Evolutionary conservation across 345 rosid genomes (phyloP), one percentile per base, ranked within the genome.

Genomic region (Bruguiera sexangula): DNA sequence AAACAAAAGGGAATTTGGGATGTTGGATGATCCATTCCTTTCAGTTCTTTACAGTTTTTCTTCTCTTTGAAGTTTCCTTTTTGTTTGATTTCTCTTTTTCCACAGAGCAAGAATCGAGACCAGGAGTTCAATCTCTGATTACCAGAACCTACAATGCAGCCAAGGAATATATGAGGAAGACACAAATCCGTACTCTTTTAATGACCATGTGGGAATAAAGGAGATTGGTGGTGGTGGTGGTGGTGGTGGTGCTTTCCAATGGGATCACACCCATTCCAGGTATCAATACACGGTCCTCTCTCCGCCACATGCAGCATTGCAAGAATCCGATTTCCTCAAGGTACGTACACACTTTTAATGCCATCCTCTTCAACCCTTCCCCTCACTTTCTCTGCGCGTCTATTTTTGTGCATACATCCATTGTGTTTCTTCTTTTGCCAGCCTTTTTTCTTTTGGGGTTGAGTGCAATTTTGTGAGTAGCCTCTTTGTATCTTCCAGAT

Each of bases 131-230:
- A 73, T 79, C 69, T 81, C 78, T 79, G 86, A 43, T 11, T 2
- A 75, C 75, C 68, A 75, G 63, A 75, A 68, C 64, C 83, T 72
- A 85, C 86, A 79, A 79, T 78, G 83, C 84, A 75, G 83, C 75
- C 72, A 72, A 70, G 82, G 83, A 75, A 73, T 72, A 69, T 74
- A 79, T 61, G 86, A 79, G 56, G 62, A 78, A 68, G 73, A 66
- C 57, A 61, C 76, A 52, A 69, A 56, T 59, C 69, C 81, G 79
- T 80, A 75, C 79, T 52, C 66, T 67, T 39, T 72, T 60, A 77
- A 85, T 81, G 85, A 77, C 79, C 75, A 55, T 36, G 66, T 56
- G 76, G 72, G 79, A 78, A 68, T 79, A 69, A 72, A 69, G 73
- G 80, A 73, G 50, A 77, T 66, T 63, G 69, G 69, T 72, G 70